Conservation (phyloP, 2,329 filamentous ascomycete species). For the Microdochium nivale region DNA sequence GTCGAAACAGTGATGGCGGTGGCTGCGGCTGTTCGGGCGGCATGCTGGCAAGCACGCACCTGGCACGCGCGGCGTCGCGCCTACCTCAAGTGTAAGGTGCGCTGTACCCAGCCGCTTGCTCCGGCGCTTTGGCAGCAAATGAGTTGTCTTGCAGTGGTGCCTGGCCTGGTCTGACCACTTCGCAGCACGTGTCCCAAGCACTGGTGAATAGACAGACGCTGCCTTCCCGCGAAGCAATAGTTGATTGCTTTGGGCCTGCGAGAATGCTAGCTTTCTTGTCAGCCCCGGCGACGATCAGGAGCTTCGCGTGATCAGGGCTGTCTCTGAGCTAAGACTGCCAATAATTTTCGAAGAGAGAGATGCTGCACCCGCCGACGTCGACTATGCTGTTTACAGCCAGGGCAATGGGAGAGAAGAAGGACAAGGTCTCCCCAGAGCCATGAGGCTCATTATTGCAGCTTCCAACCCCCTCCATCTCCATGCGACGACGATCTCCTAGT, state of each 20-base stretch:
- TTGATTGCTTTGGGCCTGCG: no score
- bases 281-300: no score
- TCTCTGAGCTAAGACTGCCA: no score
- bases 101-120: no score
- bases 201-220: no score
- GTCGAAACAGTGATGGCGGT: neutral
- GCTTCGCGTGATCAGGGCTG: no score
- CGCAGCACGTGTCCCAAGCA: no score
- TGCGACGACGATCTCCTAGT: neutral
- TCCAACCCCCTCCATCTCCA: slow-evolving; percentile 1
- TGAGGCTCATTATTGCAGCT: neutral
- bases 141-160: neutral
- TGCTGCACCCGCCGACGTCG: no score
- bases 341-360: neutral
- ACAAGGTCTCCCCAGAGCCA: neutral
- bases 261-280: no score
- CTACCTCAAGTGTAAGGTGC: no score
- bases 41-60: neutral
- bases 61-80: neutral
- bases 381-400: no score
- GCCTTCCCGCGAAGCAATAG: no score
- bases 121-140: neutral
- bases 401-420: neutral
- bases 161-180: neutral
- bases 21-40: neutral